Base-by-base conservation (phyloP, 805 yeast genomes). In the Candida anglica region DNA sequence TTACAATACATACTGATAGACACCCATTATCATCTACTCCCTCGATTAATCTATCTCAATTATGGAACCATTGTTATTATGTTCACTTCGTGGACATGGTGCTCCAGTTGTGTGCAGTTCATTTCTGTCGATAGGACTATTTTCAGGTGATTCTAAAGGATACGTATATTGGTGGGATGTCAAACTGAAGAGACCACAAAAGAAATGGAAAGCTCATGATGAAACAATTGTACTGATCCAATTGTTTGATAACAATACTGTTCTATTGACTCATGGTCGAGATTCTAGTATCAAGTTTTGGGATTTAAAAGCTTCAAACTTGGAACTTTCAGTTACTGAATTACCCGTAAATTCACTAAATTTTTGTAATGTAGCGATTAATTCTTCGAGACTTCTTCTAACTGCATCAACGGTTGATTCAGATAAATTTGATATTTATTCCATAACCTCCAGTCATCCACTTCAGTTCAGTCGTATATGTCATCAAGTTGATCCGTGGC, bases 341-440 rank as follows among this genome's bases (percentile, higher is more conserved):
- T 28, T 82, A 43, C 88, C 88, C 5, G 82, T 83, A 27, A 86
- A 86, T 52, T 66, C 86, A 3, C 59, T 86, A 42, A 86, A 84
- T 46, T 86, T 81, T 53, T 73, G 87, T 44, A 77, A 79, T 35
- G 77, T 80, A n/a, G 79, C 69, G 4, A 35, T 31, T 6, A 50
- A 52, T 1, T 49, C 58, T 11, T 43, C 42, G 10, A 15, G 28
- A 5, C 16, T 21, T 9, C 37, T 76, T 17, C 49, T 80, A 5
- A 73, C 85, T 1, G 87, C 95, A 0, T 77, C 81, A 13, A 75
- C 87, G 0, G 53, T 66, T 7, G 75, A 76, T 46, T 78, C 93
- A 0, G 75, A 80, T 26, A 66, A 68, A 21, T 69, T 83, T 41
- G 95, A 85, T 47, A 50, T 86, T 1, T 82, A 82, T 50, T 48